Conservation (phyloP, 306 rosid species). For the Vigna radiata region DNA sequence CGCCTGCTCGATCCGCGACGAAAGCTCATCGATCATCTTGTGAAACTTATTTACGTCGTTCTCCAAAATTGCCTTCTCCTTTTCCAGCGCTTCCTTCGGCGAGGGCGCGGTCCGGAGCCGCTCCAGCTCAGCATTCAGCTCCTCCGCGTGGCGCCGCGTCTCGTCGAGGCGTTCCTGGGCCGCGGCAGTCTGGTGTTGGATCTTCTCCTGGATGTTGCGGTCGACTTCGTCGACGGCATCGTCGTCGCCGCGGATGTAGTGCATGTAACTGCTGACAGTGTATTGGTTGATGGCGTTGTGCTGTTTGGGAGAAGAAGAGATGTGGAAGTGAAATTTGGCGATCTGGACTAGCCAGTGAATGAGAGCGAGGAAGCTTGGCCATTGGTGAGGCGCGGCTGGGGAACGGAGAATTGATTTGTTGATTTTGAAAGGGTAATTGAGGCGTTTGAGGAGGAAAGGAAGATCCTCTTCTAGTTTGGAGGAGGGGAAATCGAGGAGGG, state of each 20-base stretch:
- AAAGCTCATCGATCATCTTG: slow-evolving; percentile 59
- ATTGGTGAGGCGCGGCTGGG: slow-evolving; percentile 89
- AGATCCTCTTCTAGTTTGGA: slow-evolving; percentile 82
- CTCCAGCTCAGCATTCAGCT: slow-evolving; percentile 55
- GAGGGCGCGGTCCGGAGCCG: slow-evolving; percentile 57
- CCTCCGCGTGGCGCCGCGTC: slow-evolving; percentile 22
- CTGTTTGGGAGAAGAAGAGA: slow-evolving; percentile 17
- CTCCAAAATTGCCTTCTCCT: slow-evolving; percentile 63
- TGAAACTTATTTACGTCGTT: slow-evolving; percentile 80
- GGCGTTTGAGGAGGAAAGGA: slow-evolving; percentile 60
- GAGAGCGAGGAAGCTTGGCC: slow-evolving; percentile 81
- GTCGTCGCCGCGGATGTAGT: slow-evolving; percentile 70
- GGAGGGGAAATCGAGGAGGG: slow-evolving; percentile 56
- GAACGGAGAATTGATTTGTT: slow-evolving; percentile 74
- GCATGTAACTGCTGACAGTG: slow-evolving; percentile 56
- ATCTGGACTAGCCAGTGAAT: slow-evolving; percentile 92
- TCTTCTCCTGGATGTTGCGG: slow-evolving; percentile 45
- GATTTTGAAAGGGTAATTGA: slow-evolving; percentile 71
- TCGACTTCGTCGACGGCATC: slow-evolving; percentile 65
- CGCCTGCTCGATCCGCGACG: slow-evolving; percentile 44
- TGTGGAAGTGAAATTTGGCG: slow-evolving; percentile 50
- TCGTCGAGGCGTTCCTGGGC: slow-evolving; percentile 48
- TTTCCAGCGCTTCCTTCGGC: slow-evolving; percentile 66
- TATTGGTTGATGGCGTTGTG: slow-evolving; percentile 54
- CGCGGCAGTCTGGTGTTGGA: slow-evolving; percentile 55